These are phyloP conservation scores for Geotrichum klebahnii DNA, from an alignment of 1,139 yeast genomes.

Conservation along the genomic window DNA sequence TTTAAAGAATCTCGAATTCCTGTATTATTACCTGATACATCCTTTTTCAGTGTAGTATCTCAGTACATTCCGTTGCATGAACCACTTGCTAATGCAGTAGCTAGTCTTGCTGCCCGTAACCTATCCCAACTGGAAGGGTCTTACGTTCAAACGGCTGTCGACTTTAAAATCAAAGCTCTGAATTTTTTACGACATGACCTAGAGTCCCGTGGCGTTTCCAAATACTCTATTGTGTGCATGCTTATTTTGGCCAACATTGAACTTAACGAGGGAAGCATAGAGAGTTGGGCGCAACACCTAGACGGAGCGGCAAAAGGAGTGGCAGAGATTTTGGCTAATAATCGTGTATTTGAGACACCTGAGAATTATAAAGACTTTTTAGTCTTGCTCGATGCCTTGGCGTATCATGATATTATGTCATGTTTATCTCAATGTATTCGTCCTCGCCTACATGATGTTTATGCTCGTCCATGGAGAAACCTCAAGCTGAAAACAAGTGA, in stretches of 20 bases:
- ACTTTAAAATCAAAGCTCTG: slow-evolving; percentile 16
- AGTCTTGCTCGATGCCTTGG: slow-evolving; percentile 15
- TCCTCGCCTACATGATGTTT: slow-evolving; percentile 11
- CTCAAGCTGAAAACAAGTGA: not conserved
- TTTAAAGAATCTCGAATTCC: slow-evolving; percentile 9
- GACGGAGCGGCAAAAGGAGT: slow-evolving; percentile 20
- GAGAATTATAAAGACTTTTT: slow-evolving; percentile 5
- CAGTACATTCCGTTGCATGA: slow-evolving; percentile 12
- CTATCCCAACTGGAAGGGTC: not conserved
- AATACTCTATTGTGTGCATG: slow-evolving; percentile 18
- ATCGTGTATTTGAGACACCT: slow-evolving; percentile 10
- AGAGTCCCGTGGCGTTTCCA: slow-evolving; percentile 14
- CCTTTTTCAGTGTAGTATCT: not conserved
- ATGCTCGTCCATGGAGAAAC: slow-evolving; percentile 7
- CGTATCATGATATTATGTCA: slow-evolving; percentile 16
- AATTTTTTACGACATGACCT: slow-evolving; percentile 18
- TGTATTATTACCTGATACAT: slow-evolving; percentile 8
- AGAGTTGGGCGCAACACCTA: slow-evolving; percentile 15
- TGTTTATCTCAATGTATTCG: not conserved
- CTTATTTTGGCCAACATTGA: slow-evolving; percentile 17
- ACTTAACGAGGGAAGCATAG: slow-evolving; percentile 13
- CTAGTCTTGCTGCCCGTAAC: slow-evolving; percentile 15
- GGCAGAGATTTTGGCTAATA: slow-evolving; percentile 9
- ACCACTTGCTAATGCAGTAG: slow-evolving; percentile 19
- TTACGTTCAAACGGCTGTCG: slow-evolving; percentile 14